Evolutionary conservation across 768 basidiomycete genomes (phyloP).

Genomic region (Dendrothele bispora): DNA sequence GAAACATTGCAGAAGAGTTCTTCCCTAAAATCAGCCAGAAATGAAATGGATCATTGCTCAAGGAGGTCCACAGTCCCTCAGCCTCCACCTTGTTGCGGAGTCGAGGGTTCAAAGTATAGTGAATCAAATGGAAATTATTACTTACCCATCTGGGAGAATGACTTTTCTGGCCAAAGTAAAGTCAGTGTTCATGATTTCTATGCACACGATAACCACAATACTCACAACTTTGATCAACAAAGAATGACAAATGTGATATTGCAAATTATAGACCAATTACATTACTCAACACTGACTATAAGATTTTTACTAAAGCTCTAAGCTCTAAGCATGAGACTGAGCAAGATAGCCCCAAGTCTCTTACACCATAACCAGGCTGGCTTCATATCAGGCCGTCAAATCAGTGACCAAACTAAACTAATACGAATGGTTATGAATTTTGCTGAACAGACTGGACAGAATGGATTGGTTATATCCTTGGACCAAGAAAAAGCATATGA

Average conservation of each 20-base stretch:
- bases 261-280: slow-evolving; percentile 21
- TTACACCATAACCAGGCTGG: slow-evolving; percentile 29
- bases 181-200: too few species aligned
- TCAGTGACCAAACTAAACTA: slow-evolving; percentile 23
- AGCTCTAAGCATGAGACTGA: slow-evolving; percentile 14
- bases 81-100: too few species aligned
- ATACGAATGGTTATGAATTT: slow-evolving; percentile 13
- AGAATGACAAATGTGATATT: slow-evolving; percentile 15
- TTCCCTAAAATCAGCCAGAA: too few species aligned
- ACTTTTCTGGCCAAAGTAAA: too few species aligned
- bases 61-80: too few species aligned
- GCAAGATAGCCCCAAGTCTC: not conserved
- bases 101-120: too few species aligned
- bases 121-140: too few species aligned
- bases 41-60: too few species aligned
- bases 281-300: slow-evolving; percentile 26
- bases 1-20: too few species aligned
- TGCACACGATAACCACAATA: too few species aligned
- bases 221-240: too few species aligned
- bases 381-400: slow-evolving; percentile 20
- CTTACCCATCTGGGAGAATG: too few species aligned
- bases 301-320: slow-evolving; percentile 29
- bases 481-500: slow-evolving; percentile 5
- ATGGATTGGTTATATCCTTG: slow-evolving; percentile 8
- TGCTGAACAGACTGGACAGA: slow-evolving; percentile 8